phyloP scores from a whole-genome alignment of 441 rosid species.

The Populus hybrid region DNA sequence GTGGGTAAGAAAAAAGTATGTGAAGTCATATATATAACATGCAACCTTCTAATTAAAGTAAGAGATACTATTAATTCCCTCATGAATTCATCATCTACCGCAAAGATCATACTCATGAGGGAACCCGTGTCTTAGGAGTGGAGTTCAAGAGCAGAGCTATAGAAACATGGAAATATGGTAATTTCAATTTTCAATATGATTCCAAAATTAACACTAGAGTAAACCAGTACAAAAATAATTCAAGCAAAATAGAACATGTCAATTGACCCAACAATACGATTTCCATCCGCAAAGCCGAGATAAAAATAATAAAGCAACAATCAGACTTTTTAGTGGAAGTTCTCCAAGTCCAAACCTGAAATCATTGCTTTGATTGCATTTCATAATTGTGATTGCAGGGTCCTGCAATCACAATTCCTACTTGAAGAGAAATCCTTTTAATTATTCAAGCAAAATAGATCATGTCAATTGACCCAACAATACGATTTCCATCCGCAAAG shows the following conservation, averaged over 20 bases:
- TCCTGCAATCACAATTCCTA: background rate
- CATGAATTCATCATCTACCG: background rate
- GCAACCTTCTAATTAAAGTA: background rate
- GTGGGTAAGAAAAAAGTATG: background rate
- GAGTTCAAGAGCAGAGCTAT: too few species aligned
- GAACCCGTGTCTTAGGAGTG: too few species aligned
- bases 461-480: background rate
- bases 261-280: background rate
- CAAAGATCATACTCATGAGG: background rate
- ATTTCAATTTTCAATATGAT: background rate
- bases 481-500: background rate
- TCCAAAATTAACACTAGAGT: background rate
- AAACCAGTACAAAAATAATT: background rate
- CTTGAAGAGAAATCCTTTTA: background rate
- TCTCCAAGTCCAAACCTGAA: too few species aligned
- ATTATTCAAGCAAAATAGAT: background rate
- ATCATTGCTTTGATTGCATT: too few species aligned
- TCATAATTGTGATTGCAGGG: too few species aligned
- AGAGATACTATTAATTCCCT: conserved; percentile 16
- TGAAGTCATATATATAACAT: background rate
- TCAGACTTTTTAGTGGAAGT: background rate
- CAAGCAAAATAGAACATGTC: background rate
- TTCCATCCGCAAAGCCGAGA: background rate
- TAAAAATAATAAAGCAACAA: background rate
- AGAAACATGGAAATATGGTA: background rate